These are phyloP conservation scores for Centrapalus pauciflorus DNA, from an alignment of 129 eudicot species.

Conservation along the genomic window DNA sequence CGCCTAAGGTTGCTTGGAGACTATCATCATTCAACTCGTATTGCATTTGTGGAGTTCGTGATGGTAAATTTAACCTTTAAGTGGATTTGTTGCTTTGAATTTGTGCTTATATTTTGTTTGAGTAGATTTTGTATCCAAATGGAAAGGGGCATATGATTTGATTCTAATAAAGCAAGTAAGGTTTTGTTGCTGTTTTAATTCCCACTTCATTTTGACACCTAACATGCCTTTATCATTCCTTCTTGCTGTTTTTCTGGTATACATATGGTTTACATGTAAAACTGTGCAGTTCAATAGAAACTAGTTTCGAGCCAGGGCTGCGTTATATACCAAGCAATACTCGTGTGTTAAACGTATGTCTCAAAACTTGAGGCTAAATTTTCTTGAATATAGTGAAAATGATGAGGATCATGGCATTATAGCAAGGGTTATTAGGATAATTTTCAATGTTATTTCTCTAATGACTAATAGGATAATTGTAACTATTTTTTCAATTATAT, in stretches of 20 bases:
- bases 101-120: conserved; percentile 1
- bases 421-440: not conserved
- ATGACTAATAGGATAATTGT: not conserved
- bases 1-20: conserved; percentile 96
- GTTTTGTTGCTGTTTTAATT: not conserved
- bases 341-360: not conserved
- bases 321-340: not conserved
- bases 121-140: not conserved
- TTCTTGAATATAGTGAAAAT: not conserved
- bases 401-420: not conserved
- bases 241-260: not conserved
- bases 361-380: not conserved
- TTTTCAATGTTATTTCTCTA: not conserved
- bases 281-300: not conserved
- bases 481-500: no score
- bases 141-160: not conserved
- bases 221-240: not conserved
- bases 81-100: not conserved
- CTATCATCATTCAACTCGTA: conserved; percentile 86
- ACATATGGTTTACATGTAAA: not conserved
- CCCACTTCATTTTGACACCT: not conserved
- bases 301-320: not conserved
- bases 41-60: conserved; percentile 95
- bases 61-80: conserved; percentile 47
- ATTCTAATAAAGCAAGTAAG: not conserved